These are phyloP conservation scores for Hanseniaspora guilliermondii DNA, from an alignment of 805 yeast species.

Conservation along the genomic window DNA sequence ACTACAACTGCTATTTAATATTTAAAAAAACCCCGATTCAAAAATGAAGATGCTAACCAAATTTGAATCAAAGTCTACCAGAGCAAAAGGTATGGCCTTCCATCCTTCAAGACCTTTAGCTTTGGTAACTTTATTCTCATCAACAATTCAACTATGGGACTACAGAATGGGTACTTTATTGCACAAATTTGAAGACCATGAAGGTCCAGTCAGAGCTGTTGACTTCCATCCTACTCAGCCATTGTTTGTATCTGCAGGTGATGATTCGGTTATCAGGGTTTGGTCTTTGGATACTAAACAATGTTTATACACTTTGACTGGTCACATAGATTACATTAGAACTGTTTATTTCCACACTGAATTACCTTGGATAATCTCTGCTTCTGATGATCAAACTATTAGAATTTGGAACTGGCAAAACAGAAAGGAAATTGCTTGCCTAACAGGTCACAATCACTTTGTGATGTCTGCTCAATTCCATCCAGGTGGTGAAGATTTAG, in stretches of 20 bases:
- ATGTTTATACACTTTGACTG: slow-evolving; percentile 79
- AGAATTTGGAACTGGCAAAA: slow-evolving; percentile 99
- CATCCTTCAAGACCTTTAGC: slow-evolving; percentile 93
- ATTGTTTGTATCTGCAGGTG: slow-evolving; percentile 92
- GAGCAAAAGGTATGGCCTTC: slow-evolving; percentile 96
- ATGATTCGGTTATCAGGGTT: slow-evolving; percentile 85
- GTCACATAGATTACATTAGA: slow-evolving; percentile 91
- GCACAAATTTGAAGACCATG: slow-evolving; percentile 95
- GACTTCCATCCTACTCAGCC: slow-evolving; percentile 98
- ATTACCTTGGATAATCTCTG: slow-evolving; percentile 92
- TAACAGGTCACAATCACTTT: slow-evolving; percentile 96
- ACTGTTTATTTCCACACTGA: slow-evolving; percentile 90
- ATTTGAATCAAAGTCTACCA: slow-evolving; percentile 93
- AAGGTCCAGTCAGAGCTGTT: slow-evolving; percentile 92
- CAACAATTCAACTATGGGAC: slow-evolving; percentile 99
- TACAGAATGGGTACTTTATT: slow-evolving; percentile 97
- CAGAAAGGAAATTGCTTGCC: slow-evolving; percentile 89
- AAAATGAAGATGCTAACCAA: slow-evolving; percentile 72
- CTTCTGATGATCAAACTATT: slow-evolving; percentile 96
- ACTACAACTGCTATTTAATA: background rate
- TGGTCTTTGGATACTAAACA: slow-evolving; percentile 91
- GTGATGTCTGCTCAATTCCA: slow-evolving; percentile 98
- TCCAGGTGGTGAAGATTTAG: slow-evolving; percentile 73
- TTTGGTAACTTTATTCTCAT: slow-evolving; percentile 83
- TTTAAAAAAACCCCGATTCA: background rate